Evolutionary conservation across 441 rosid genomes (phyloP).

Genomic region (Erysimum cheiri): DNA sequence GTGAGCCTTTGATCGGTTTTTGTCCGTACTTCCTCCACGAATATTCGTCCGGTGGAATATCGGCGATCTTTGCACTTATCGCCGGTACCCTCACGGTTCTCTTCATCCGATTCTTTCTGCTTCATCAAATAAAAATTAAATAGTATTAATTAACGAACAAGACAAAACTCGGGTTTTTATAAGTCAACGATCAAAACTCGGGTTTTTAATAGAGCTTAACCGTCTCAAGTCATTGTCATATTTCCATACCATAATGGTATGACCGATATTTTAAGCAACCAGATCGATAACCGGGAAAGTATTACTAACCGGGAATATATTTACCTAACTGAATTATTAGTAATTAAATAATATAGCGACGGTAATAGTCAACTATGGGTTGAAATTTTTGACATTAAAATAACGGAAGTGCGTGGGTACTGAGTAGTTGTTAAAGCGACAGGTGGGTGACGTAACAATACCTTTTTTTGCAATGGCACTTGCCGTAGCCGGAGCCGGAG

Average conservation of each 20-base stretch:
- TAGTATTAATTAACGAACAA: slow-evolving; percentile 11
- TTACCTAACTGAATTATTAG: slow-evolving; percentile 4
- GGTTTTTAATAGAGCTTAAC: background rate
- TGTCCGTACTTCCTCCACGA: slow-evolving; percentile 99
- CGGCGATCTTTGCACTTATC: slow-evolving; percentile 88
- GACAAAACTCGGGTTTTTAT: no score
- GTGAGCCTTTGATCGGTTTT: slow-evolving; percentile 97
- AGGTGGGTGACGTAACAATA: slow-evolving; percentile 42
- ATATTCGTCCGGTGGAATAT: slow-evolving; percentile 90
- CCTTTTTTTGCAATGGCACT: slow-evolving; percentile 96
- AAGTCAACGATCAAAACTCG: slow-evolving; percentile 12
- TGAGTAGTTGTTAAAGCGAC: slow-evolving; percentile 34
- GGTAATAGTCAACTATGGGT: slow-evolving; percentile 36
- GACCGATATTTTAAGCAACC: background rate
- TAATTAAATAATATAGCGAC: background rate
- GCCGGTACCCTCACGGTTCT: slow-evolving; percentile 82
- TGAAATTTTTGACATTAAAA: slow-evolving; percentile 22
- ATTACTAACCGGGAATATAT: slow-evolving; percentile 23
- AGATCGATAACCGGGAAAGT: slow-evolving; percentile 2
- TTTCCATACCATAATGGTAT: background rate
- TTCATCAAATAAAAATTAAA: background rate
- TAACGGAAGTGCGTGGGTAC: slow-evolving; percentile 18
- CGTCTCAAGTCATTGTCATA: background rate
- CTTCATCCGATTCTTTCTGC: slow-evolving; percentile 83
- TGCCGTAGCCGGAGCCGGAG: slow-evolving; percentile 64